A percentile compares a stretch with the other conserved stretches of the same genome.
Evolutionary conservation across 2,329 filamentous ascomycete genomes (phyloP).

Genomic region (Chaetomium strumarium): DNA sequence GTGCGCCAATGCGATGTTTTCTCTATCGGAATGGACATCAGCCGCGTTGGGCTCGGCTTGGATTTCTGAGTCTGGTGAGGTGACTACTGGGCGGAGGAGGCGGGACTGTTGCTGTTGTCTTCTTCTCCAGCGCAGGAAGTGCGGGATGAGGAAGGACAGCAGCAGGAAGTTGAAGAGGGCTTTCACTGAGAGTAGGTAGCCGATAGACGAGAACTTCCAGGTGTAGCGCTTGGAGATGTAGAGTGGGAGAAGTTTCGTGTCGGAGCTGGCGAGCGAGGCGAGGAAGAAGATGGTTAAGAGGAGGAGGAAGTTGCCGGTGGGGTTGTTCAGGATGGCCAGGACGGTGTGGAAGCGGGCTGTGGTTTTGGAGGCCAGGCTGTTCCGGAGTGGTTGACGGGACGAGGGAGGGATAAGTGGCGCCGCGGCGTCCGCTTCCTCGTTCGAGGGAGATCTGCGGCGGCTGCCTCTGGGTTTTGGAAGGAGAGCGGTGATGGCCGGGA

Average conservation of each 20-base stretch:
- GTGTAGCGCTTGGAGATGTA: conserved; percentile 45
- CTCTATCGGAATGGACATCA: conserved; percentile 18
- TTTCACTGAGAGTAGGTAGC: conserved; percentile 44
- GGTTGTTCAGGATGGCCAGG: conserved; percentile 6
- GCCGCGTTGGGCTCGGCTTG: background rate
- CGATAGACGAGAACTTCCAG: conserved; percentile 42
- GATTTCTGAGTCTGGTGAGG: background rate
- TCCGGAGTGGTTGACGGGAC: conserved; percentile 12
- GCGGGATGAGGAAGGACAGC: conserved; percentile 38
- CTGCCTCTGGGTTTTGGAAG: conserved; percentile 11
- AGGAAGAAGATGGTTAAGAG: conserved; percentile 42
- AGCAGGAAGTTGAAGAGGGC: conserved; percentile 43
- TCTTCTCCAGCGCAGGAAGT: conserved; percentile 12
- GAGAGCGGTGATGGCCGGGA: conserved; percentile 30
- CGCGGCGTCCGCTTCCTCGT: conserved; percentile 27
- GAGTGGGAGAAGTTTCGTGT: conserved; percentile 45
- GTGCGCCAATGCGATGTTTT: conserved; percentile 32
- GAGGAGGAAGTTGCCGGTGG: conserved; percentile 35
- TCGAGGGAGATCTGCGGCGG: background rate
- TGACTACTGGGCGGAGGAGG: too few species aligned
- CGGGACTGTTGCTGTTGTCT: background rate
- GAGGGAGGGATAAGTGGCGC: background rate
- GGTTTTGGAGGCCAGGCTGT: conserved; percentile 29
- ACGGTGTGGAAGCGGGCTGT: conserved; percentile 29
- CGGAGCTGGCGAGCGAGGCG: conserved; percentile 44